A percentile compares a stretch with the other conserved stretches of the same genome.
phyloP scores from a whole-genome alignment of 345 rosid genomes.

The Arabis hirsuta region DNA sequence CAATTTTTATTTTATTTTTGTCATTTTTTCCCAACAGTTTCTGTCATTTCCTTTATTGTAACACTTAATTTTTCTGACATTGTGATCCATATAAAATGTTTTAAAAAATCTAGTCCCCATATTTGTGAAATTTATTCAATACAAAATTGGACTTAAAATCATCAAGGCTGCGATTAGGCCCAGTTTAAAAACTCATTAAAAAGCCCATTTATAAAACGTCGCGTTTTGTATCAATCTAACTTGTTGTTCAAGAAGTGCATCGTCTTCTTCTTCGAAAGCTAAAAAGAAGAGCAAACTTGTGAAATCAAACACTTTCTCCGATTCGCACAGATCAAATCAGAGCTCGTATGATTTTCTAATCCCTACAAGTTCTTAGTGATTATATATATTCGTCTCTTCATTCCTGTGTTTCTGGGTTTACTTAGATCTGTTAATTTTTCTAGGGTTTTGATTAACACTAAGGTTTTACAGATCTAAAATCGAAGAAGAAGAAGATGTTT shows the following conservation, averaged over 20 bases:
- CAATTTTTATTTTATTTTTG: not conserved
- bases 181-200: not conserved
- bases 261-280: conserved; percentile 7
- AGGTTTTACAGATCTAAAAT: conserved; percentile 44
- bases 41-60: conserved; percentile 34
- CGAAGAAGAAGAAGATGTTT: conserved; percentile 51
- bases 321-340: conserved; percentile 34
- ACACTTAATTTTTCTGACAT: conserved; percentile 21
- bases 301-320: conserved; percentile 19
- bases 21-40: not conserved
- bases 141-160: not conserved
- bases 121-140: not conserved
- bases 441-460: conserved; percentile 34
- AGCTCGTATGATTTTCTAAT: conserved; percentile 9
- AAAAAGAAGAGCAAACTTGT: conserved; percentile 18
- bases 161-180: not conserved
- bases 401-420: not conserved
- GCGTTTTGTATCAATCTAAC: conserved; percentile 41
- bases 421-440: not conserved
- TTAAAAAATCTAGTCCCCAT: conserved; percentile 16
- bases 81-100: not conserved
- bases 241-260: conserved; percentile 42
- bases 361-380: not conserved
- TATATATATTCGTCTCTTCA: not conserved
- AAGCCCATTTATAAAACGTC: conserved; percentile 20